Evolutionary conservation across 2,329 filamentous ascomycete genomes (phyloP).

Genomic region (Microdochium nivale): DNA sequence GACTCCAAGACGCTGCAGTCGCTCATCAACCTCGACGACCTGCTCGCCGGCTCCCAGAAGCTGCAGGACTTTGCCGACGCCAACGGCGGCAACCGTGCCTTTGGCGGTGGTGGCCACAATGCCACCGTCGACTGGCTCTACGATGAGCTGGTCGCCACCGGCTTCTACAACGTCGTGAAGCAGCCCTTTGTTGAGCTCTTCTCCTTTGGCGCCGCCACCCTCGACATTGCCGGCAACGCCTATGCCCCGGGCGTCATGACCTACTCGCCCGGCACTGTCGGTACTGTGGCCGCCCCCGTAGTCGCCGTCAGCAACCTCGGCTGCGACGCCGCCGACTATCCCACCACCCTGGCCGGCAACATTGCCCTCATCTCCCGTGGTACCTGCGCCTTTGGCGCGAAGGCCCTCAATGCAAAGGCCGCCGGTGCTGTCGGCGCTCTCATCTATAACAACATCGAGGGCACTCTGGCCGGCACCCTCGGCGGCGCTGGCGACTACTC

Average conservation of each 20-base stretch:
- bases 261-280: slow-evolving; percentile 40
- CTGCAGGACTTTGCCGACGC: slow-evolving; percentile 21
- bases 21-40: slow-evolving; percentile 13
- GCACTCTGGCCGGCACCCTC: slow-evolving; percentile 43
- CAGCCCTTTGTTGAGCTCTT: slow-evolving; percentile 33
- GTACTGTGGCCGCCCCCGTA: slow-evolving; percentile 28
- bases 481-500: slow-evolving; percentile 37
- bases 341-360: slow-evolving; percentile 38
- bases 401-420: slow-evolving; percentile 44
- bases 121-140: slow-evolving; percentile 1
- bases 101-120: slow-evolving; percentile 16
- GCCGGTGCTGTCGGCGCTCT: slow-evolving; percentile 50
- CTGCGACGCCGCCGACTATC: slow-evolving; percentile 44
- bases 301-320: slow-evolving; percentile 42
- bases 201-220: slow-evolving; percentile 19
- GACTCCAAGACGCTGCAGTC: neutral
- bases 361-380: slow-evolving; percentile 55
- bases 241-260: slow-evolving; percentile 24
- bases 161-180: slow-evolving; percentile 33
- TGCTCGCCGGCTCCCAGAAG: slow-evolving; percentile 17
- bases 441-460: slow-evolving; percentile 54
- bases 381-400: slow-evolving; percentile 47
- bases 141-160: slow-evolving; percentile 18
- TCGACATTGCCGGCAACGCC: slow-evolving; percentile 19
- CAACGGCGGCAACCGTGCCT: slow-evolving; percentile 3